These are phyloP conservation scores for Marchantia paleacea DNA, from an alignment of 225 moss, liverwort and hornwort species.

Conservation along the genomic window DNA sequence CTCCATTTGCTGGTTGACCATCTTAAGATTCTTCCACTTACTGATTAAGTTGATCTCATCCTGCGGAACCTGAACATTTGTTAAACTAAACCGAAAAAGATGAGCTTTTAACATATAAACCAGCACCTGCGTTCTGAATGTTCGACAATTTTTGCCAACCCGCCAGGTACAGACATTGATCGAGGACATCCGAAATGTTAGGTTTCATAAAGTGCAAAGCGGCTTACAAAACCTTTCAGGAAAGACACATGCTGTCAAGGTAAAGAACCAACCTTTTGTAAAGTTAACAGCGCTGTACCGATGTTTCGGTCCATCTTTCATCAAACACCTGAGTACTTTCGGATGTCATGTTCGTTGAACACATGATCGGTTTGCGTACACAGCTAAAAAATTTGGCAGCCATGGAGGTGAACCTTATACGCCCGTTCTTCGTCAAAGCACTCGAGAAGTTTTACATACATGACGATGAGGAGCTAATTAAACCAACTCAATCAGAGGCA, in stretches of 20 bases:
- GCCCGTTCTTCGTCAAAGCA: constrained; percentile 80
- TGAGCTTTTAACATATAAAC: too few relatives aligned
- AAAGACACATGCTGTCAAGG: constrained; percentile 86
- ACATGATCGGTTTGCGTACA: constrained; percentile 12
- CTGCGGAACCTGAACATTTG: too few relatives aligned
- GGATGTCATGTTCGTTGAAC: background rate
- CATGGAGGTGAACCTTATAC: constrained; percentile 98
- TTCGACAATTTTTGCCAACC: background rate
- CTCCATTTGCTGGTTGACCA: too few relatives aligned
- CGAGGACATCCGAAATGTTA: constrained; percentile 92
- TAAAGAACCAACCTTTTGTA: constrained; percentile 27
- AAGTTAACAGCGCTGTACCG: background rate
- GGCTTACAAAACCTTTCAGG: constrained; percentile 66
- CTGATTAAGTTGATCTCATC: too few relatives aligned
- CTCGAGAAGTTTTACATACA: constrained; percentile 87
- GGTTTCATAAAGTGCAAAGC: constrained; percentile 91
- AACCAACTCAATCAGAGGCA: constrained; percentile 38
- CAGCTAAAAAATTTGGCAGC: constrained; percentile 98
- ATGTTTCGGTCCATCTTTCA: background rate
- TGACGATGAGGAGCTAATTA: constrained; percentile 68
- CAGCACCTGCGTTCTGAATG: background rate
- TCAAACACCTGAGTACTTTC: background rate
- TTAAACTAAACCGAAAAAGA: too few relatives aligned
- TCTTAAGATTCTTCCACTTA: too few relatives aligned
- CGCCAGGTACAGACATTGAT: constrained; percentile 81